These are phyloP conservation scores for Psilocybe mexicana DNA, from an alignment of 1,284 basidiomycete species.

Conservation along the genomic window DNA sequence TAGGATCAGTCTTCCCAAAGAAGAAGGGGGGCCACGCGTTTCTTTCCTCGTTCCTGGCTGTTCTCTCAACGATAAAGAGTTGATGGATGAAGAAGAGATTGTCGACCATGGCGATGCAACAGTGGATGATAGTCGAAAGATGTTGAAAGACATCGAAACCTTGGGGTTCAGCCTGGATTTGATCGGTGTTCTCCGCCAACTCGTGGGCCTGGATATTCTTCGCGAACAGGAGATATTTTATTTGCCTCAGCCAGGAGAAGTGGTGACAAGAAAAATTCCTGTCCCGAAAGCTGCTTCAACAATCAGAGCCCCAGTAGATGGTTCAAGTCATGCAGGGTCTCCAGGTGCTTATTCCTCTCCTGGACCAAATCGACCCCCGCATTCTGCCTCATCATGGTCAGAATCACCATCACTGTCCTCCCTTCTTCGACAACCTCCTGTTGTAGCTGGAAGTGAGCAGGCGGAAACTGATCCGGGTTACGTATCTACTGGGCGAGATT, in stretches of 20 bases:
- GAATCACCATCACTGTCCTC: constrained; percentile 30
- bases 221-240: constrained; percentile 67
- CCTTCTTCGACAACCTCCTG: constrained; percentile 11
- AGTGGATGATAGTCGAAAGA: constrained; percentile 45
- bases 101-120: constrained; percentile 57
- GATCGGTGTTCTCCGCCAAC: constrained; percentile 52
- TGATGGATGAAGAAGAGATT: constrained; percentile 61
- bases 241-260: constrained; percentile 46
- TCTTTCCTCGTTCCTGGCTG: constrained; percentile 68
- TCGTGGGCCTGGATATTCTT: constrained; percentile 62
- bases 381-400: constrained; percentile 29
- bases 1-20: constrained; percentile 58
- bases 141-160: constrained; percentile 50
- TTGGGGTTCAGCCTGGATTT: constrained; percentile 53
- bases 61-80: constrained; percentile 52
- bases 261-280: constrained; percentile 29
- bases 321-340: constrained; percentile 23
- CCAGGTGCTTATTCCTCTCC: constrained; percentile 21
- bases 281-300: constrained; percentile 21
- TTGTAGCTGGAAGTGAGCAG: background rate
- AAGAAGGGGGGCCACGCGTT: constrained; percentile 50
- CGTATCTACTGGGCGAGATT: constrained; percentile 20
- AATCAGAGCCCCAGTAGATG: constrained; percentile 19
- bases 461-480: constrained; percentile 14
- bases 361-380: constrained; percentile 27